Evolutionary conservation across 1,284 basidiomycete genomes (phyloP).

Genomic region (Trichosporon coremiiforme): DNA sequence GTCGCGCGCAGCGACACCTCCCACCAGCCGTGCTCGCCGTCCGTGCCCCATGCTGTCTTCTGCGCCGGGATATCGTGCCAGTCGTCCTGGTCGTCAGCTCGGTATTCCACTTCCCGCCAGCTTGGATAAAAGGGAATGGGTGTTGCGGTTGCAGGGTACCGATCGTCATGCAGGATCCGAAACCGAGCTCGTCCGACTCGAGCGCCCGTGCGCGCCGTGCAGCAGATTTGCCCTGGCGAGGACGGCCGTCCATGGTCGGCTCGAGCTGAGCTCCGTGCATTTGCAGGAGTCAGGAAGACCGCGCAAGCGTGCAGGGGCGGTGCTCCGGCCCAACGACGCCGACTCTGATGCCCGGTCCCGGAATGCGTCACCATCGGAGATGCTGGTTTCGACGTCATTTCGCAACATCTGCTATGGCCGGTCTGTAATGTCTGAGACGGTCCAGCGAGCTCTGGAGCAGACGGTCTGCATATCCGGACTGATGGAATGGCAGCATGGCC

Average conservation of each 20-base stretch:
- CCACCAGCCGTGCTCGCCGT: slow-evolving; percentile 53
- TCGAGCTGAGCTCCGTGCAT: neutral
- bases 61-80: slow-evolving; percentile 52
- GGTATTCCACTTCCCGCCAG: no score
- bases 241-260: neutral
- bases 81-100: slow-evolving; percentile 42
- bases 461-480: neutral
- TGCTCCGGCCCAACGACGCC: neutral
- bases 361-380: neutral
- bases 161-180: neutral
- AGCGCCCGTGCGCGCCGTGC: slow-evolving; percentile 11
- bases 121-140: no score
- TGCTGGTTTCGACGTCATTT: slow-evolving; percentile 3
- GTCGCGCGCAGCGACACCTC: slow-evolving; percentile 43
- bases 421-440: neutral
- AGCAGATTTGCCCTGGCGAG: neutral
- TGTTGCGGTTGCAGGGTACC: neutral
- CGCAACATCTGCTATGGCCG: neutral
- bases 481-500: neutral
- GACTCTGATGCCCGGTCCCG: neutral
- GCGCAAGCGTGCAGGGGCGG: neutral
- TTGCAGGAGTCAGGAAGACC: neutral
- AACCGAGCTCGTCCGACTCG: neutral
- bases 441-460: neutral
- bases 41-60: slow-evolving; percentile 54